phyloP scores from a whole-genome alignment of 495 filamentous ascomycete genomes.

The Aspergillus ostianus region DNA sequence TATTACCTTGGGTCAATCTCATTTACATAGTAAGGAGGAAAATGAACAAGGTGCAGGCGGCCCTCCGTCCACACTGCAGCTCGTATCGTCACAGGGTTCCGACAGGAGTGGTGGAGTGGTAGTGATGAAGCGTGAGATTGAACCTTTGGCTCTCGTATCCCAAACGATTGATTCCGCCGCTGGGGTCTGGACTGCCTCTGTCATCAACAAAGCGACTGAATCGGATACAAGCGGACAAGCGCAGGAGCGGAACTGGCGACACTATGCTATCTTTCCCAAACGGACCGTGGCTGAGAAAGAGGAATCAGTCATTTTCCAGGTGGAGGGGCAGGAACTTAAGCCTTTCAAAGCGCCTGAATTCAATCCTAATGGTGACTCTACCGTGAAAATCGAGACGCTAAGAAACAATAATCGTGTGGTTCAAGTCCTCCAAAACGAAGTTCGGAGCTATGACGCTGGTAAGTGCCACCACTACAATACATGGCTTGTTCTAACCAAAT shows the following conservation, averaged over 20 bases:
- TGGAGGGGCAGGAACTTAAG: slow-evolving; percentile 29
- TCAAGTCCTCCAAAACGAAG: slow-evolving; percentile 78
- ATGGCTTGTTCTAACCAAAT: slow-evolving; percentile 14
- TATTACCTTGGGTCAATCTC: slow-evolving; percentile 59
- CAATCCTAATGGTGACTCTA: slow-evolving; percentile 79
- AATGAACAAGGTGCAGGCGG: slow-evolving; percentile 23
- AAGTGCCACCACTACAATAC: slow-evolving; percentile 30
- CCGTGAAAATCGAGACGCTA: slow-evolving; percentile 76
- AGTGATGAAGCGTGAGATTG: slow-evolving; percentile 71
- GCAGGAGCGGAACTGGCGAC: slow-evolving; percentile 36
- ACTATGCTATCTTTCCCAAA: slow-evolving; percentile 42
- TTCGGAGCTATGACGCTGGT: slow-evolving; percentile 87
- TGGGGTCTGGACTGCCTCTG: slow-evolving; percentile 36
- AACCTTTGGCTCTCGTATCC: slow-evolving; percentile 65
- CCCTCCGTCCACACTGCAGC: slow-evolving; percentile 58
- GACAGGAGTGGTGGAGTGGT: slow-evolving; percentile 68
- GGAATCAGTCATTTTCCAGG: slow-evolving; percentile 37
- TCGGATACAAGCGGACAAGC: slow-evolving; percentile 52
- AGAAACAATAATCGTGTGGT: slow-evolving; percentile 73
- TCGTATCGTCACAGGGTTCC: slow-evolving; percentile 70
- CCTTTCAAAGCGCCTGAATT: slow-evolving; percentile 64
- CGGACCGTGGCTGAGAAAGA: slow-evolving; percentile 33
- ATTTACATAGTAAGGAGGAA: slow-evolving; percentile 5
- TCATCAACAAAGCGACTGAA: slow-evolving; percentile 16
- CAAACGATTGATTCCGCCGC: slow-evolving; percentile 31